Conservation (phyloP, 1,284 basidiomycete genomes). For the Heimioporus punctisporus region DNA sequence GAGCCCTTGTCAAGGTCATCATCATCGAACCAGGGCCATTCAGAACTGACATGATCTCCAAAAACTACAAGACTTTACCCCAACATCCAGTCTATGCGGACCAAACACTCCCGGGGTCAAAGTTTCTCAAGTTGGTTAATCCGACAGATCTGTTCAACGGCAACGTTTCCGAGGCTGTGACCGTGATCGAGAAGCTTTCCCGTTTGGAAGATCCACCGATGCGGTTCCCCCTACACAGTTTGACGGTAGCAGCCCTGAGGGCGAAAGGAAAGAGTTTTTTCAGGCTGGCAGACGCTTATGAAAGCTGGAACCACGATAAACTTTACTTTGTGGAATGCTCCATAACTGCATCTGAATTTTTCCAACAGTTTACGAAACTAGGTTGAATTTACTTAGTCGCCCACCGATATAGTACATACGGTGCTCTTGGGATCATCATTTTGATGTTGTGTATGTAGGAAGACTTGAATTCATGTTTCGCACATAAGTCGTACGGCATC, state of each 20-base stretch:
- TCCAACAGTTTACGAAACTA: too few species aligned
- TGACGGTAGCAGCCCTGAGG: slow-evolving; percentile 7
- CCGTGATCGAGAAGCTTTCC: slow-evolving; percentile 19
- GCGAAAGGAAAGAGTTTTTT: slow-evolving; percentile 19
- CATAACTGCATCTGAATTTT: too few species aligned
- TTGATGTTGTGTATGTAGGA: too few species aligned
- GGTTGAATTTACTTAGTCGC: too few species aligned
- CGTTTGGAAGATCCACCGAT: slow-evolving; percentile 17
- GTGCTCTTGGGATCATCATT: too few species aligned
- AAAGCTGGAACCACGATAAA: slow-evolving; percentile 22
- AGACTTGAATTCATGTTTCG: too few species aligned
- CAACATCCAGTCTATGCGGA: slow-evolving; percentile 25
- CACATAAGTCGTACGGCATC: too few species aligned
- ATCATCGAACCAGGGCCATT: slow-evolving; percentile 27
- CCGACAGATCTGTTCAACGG: slow-evolving; percentile 8
- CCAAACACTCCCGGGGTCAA: slow-evolving; percentile 1
- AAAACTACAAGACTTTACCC: not conserved
- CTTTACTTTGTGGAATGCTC: too few species aligned
- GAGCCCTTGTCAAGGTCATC: slow-evolving; percentile 25
- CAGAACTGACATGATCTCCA: slow-evolving; percentile 13
- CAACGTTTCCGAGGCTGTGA: slow-evolving; percentile 14
- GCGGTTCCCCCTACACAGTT: slow-evolving; percentile 22
- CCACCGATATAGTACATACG: too few species aligned
- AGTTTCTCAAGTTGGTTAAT: slow-evolving; percentile 3
- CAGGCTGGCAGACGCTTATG: slow-evolving; percentile 17